These are phyloP conservation scores for Prinsepia uniflora DNA, from an alignment of 306 rosid species.

Conservation along the genomic window DNA sequence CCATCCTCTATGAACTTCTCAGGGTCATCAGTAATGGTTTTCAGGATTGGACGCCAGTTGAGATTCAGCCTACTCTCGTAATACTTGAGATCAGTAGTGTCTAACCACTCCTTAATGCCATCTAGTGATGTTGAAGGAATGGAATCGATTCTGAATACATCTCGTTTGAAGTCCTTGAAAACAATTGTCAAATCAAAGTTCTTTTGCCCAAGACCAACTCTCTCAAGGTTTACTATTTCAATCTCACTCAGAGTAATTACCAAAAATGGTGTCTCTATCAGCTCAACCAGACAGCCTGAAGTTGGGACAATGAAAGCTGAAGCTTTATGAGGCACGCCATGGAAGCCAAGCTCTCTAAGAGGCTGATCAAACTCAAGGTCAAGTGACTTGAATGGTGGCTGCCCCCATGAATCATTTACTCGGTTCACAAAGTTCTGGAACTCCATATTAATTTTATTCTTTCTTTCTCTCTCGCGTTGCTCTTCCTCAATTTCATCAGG, in stretches of 20 bases:
- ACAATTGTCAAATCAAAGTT: constrained; percentile 34
- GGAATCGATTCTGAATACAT: constrained; percentile 35
- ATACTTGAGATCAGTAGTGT: constrained; percentile 38
- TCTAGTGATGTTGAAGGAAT: constrained; percentile 37
- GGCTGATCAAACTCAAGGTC: constrained; percentile 44
- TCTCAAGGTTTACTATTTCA: constrained; percentile 38
- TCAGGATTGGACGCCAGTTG: constrained; percentile 39
- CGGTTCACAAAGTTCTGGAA: constrained; percentile 37
- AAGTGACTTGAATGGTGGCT: constrained; percentile 28
- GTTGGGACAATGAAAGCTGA: constrained; percentile 40
- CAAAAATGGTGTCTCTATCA: constrained; percentile 39
- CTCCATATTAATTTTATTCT: constrained; percentile 35
- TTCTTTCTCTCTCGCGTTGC: constrained; percentile 37
- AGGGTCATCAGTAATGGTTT: constrained; percentile 36
- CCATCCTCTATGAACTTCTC: constrained; percentile 40
- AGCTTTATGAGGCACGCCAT: constrained; percentile 41
- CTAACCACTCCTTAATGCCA: constrained; percentile 40
- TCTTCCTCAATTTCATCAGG: constrained; percentile 45
- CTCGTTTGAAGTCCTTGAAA: constrained; percentile 40
- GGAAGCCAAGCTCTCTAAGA: constrained; percentile 41
- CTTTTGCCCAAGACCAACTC: constrained; percentile 40
- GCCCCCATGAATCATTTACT: constrained; percentile 38
- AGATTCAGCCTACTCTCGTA: constrained; percentile 40
- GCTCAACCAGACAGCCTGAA: constrained; percentile 37
- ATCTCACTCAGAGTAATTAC: constrained; percentile 37